Conservation (phyloP, 768 basidiomycete genomes). For the Cystobasidiopsis lactophilus region DNA sequence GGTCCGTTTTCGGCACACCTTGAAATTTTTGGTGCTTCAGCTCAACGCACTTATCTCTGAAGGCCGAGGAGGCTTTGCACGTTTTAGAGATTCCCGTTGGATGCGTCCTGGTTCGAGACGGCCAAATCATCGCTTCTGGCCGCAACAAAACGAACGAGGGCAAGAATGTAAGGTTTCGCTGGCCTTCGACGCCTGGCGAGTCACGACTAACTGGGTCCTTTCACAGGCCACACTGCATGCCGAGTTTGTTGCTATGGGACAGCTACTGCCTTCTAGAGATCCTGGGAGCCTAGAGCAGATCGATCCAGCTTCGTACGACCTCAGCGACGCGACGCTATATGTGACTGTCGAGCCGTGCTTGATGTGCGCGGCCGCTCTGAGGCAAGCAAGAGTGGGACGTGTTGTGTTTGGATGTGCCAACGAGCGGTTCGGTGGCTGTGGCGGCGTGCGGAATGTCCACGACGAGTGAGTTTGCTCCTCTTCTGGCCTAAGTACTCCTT, state of each 20-base stretch:
- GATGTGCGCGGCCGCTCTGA: constrained; percentile 90
- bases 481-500: background rate
- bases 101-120: constrained; percentile 72
- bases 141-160: constrained; percentile 88
- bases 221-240: constrained; percentile 81
- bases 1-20: constrained; percentile 29
- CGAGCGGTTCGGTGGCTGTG: constrained; percentile 90
- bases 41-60: background rate
- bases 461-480: constrained; percentile 31
- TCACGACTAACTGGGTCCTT: background rate
- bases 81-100: constrained; percentile 87
- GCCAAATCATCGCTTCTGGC: constrained; percentile 55
- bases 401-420: constrained; percentile 89
- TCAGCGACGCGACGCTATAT: constrained; percentile 63
- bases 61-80: constrained; percentile 48
- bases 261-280: constrained; percentile 42
- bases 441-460: constrained; percentile 78
- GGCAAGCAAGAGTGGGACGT: constrained; percentile 72
- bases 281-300: constrained; percentile 32
- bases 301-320: constrained; percentile 34
- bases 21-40: background rate
- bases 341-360: constrained; percentile 98
- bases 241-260: constrained; percentile 87
- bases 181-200: background rate
- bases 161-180: constrained; percentile 41